These are phyloP conservation scores for Xylariomycetidae sp. DNA, from an alignment of 2,329 filamentous ascomycete genomes.

Conservation along the genomic window DNA sequence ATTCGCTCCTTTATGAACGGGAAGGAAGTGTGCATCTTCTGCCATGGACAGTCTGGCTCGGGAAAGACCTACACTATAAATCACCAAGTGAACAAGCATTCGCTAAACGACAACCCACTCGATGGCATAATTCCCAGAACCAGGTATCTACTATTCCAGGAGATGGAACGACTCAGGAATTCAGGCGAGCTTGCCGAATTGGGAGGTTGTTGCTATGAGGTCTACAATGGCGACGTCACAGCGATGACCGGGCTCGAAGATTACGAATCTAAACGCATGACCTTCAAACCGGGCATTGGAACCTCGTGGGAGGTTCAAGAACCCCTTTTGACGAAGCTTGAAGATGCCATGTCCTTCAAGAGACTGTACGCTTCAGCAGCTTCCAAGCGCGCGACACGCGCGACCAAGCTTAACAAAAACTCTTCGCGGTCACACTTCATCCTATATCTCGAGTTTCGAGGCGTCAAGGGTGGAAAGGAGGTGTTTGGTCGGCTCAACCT, in stretches of 20 bases:
- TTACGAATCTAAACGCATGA: no score
- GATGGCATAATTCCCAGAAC: conserved; percentile 95
- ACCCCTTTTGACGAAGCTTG: conserved; percentile 39
- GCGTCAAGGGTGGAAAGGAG: conserved; percentile 40
- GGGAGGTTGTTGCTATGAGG: conserved; percentile 90
- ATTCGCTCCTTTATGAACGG: conserved; percentile 92
- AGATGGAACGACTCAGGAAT: conserved; percentile 71
- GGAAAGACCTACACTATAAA: conserved; percentile 94
- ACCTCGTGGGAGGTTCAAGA: conserved; percentile 26
- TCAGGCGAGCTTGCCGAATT: conserved; percentile 90
- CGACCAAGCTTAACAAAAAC: conserved; percentile 87
- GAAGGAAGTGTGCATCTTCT: conserved; percentile 97
- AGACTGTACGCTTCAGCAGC: conserved; percentile 70
- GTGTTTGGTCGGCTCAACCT: conserved; percentile 58
- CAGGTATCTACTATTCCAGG: conserved; percentile 85
- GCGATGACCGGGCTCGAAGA: no score
- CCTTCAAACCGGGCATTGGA: no score
- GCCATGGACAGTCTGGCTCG: conserved; percentile 92
- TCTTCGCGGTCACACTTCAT: conserved; percentile 92
- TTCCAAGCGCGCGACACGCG: conserved; percentile 80
- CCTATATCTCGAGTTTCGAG: conserved; percentile 74
- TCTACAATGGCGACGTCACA: no score
- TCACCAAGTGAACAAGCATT: conserved; percentile 35
- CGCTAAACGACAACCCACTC: no score
- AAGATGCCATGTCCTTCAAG: conserved; percentile 73